Conservation (phyloP, 2,329 filamentous ascomycete genomes). For the Xylariaceae sp. region DNA sequence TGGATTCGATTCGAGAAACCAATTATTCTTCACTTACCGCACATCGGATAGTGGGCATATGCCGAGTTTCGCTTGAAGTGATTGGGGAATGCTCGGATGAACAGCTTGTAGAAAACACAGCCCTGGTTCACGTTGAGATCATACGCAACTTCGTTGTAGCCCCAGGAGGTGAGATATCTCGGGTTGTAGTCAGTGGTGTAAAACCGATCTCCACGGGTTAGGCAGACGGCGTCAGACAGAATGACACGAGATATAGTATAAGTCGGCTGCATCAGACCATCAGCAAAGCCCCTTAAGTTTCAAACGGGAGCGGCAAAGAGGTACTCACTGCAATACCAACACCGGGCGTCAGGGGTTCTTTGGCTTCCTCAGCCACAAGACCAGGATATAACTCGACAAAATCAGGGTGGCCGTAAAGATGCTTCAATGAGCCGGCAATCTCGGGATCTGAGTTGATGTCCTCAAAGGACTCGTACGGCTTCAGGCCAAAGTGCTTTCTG, state of each 20-base stretch:
- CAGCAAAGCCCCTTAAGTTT: not conserved
- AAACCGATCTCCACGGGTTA: conserved; percentile 79
- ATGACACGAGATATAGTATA: conserved; percentile 81
- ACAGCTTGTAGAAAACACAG: conserved; percentile 84
- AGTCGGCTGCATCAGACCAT: conserved; percentile 55
- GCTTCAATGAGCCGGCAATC: conserved; percentile 68
- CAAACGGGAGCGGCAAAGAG: too few relatives aligned
- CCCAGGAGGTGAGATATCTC: conserved; percentile 81
- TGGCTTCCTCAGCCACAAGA: conserved; percentile 76
- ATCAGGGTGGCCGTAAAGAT: conserved; percentile 79
- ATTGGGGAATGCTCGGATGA: conserved; percentile 78
- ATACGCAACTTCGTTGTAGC: conserved; percentile 75
- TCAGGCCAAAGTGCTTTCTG: conserved; percentile 79
- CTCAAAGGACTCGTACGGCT: conserved; percentile 78
- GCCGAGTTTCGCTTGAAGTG: conserved; percentile 80
- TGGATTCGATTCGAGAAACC: not conserved
- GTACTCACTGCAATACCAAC: conserved; percentile 67
- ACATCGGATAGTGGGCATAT: conserved; percentile 80
- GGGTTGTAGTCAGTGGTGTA: conserved; percentile 82
- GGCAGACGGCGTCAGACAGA: conserved; percentile 77
- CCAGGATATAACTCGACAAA: conserved; percentile 83
- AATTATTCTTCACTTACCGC: conserved; percentile 30
- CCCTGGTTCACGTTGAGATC: conserved; percentile 80
- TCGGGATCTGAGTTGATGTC: conserved; percentile 82
- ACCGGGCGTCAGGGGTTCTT: conserved; percentile 75